These are phyloP conservation scores for Coffea eugenioides DNA, from an alignment of 257 asterid genomes.

Conservation along the genomic window DNA sequence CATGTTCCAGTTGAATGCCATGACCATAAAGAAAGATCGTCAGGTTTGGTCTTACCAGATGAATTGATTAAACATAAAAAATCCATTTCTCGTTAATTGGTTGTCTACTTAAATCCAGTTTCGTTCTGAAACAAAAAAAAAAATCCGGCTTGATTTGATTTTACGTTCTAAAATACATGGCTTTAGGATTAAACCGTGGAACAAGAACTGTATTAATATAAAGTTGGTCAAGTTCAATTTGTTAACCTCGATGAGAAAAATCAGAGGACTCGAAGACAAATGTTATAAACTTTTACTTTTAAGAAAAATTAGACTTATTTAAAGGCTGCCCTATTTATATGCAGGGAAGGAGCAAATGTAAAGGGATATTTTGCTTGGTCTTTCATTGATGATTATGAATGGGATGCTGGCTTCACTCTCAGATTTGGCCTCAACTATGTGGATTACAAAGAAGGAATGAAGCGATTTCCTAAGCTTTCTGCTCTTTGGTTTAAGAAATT, in stretches of 20 bases:
- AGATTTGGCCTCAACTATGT: slow-evolving; percentile 27
- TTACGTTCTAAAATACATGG: neutral
- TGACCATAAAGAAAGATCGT: neutral
- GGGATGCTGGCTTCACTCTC: slow-evolving; percentile 33
- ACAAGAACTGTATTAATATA: no score
- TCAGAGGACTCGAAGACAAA: no score
- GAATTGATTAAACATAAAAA: no score
- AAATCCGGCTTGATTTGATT: no score
- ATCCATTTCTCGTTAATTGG: no score
- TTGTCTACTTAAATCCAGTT: no score
- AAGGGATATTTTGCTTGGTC: slow-evolving; percentile 34
- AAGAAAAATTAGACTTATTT: neutral
- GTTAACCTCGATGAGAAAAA: no score
- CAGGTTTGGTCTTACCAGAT: neutral
- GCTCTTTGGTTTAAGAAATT: slow-evolving; percentile 30
- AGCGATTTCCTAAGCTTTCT: slow-evolving; percentile 23
- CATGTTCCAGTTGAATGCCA: neutral
- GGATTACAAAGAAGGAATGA: slow-evolving; percentile 21
- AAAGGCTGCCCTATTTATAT: neutral
- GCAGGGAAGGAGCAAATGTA: slow-evolving; percentile 31
- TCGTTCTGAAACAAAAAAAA: no score
- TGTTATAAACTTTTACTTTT: no score
- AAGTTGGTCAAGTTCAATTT: no score
- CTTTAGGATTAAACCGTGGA: no score
- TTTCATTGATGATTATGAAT: slow-evolving; percentile 27